Base-by-base conservation (phyloP, 306 rosid species). In the Arachis hypogaea region DNA sequence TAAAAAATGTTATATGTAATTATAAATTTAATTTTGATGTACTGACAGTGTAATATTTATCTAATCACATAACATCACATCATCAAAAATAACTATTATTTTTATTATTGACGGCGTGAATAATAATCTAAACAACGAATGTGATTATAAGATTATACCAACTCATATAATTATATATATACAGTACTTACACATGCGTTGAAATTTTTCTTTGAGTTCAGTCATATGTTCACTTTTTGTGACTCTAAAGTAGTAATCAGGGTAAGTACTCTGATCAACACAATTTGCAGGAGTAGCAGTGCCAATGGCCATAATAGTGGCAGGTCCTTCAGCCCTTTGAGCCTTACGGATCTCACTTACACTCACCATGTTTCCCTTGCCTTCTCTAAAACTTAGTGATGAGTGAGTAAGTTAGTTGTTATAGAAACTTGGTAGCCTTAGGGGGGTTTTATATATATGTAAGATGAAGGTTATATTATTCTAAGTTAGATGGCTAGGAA, bases 201-300 rank as follows among this genome's bases (percentile, higher is more conserved):
- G 38, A 47, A 62, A 62, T n/a, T 62, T 62, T 11, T 62, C 49
- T 62, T 62, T 62, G 49, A 62, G 67, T 29, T 62, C 67, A 4
- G 67, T 62, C 67, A n/a, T 62, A 29, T 62, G 49, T 11, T 41
- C 67, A 6, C 66, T 60, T 5, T 60, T 60, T 11, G 66, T 60
- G 46, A 60, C 22, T 38, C 66, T 60, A 45, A 60, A 62, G 29
- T 62, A 62, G 49, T n/a, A 62, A 62, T 62, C 67, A 62, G 67
- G 67, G 4, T 62, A 62, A 62, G 49, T 62, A 47, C 67, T 62
- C 30, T 62, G 67, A 62, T 62, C 49, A 62, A 62, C 49, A 62
- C 67, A 40, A 11, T 62, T 62, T 40, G 67, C 12, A 12, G 67
- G 67, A 1, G 49, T 62, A 6, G 66, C 66, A 60, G 66, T 60